phyloP scores from a whole-genome alignment of 2,329 filamentous ascomycete species.

The Aspergillus novofumigatus region DNA sequence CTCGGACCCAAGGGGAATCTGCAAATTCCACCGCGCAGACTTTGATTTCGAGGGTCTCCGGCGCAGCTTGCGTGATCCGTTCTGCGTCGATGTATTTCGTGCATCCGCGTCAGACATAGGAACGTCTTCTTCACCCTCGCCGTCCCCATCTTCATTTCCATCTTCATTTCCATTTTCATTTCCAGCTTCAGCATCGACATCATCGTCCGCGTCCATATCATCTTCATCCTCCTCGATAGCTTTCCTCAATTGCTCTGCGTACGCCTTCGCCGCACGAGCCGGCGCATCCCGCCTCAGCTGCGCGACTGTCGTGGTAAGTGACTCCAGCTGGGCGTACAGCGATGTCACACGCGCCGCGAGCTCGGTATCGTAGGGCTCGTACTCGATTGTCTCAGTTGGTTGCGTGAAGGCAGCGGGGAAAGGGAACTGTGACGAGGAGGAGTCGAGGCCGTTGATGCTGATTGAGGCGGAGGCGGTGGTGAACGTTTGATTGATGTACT shows the following conservation, averaged over 20 bases:
- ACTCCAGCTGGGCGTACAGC: slow-evolving; percentile 46
- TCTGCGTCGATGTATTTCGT: background rate
- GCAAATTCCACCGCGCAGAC: slow-evolving; percentile 23
- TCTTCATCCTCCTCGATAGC: slow-evolving; percentile 38
- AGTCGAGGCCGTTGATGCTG: slow-evolving; percentile 46
- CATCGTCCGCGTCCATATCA: slow-evolving; percentile 56
- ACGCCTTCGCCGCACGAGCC: slow-evolving; percentile 35
- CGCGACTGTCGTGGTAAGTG: slow-evolving; percentile 44
- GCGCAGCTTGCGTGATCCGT: background rate
- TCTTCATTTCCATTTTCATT: slow-evolving; percentile 11
- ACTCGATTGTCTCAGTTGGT: slow-evolving; percentile 42
- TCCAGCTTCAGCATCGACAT: slow-evolving; percentile 37
- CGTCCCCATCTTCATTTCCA: slow-evolving; percentile 5
- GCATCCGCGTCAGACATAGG: slow-evolving; percentile 15
- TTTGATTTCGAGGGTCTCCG: slow-evolving; percentile 11
- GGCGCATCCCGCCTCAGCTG: slow-evolving; percentile 45
- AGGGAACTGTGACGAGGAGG: slow-evolving; percentile 27
- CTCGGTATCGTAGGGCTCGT: slow-evolving; percentile 43
- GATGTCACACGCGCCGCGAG: slow-evolving; percentile 41
- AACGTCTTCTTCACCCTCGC: slow-evolving; percentile 9
- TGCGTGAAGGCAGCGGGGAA: slow-evolving; percentile 32
- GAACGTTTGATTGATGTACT: slow-evolving; percentile 46
- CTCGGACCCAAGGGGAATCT: slow-evolving; percentile 30
- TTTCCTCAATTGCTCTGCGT: slow-evolving; percentile 32
- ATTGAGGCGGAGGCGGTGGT: slow-evolving; percentile 41